Evolutionary conservation across 805 yeast genomes (phyloP).

Genomic region (Metschnikowia picachoensis): DNA sequence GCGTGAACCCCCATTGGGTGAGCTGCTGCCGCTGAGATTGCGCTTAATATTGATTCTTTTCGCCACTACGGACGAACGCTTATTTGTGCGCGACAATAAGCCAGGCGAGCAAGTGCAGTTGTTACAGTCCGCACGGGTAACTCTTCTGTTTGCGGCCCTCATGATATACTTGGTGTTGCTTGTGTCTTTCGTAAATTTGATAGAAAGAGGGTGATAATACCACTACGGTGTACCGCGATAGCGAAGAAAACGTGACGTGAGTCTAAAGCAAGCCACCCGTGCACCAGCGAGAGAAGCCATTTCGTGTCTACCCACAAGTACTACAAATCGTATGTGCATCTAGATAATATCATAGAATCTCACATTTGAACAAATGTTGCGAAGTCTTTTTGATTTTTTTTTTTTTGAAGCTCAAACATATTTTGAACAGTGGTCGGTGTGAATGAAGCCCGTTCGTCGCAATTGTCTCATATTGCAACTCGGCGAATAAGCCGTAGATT

Average conservation of each 20-base stretch:
- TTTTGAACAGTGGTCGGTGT: no score
- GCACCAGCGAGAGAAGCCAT: not conserved
- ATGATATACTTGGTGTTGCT: not conserved
- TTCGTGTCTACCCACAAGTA: no score
- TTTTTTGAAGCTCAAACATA: no score
- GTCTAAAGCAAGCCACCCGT: slow-evolving; percentile 6
- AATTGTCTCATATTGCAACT: no score
- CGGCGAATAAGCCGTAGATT: no score
- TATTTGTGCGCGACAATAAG: slow-evolving; percentile 59
- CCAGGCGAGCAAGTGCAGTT: slow-evolving; percentile 88
- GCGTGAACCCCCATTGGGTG: slow-evolving; percentile 30
- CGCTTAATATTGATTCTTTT: slow-evolving; percentile 29
- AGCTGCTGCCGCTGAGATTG: slow-evolving; percentile 9
- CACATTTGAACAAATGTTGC: no score
- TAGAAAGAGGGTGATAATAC: no score
- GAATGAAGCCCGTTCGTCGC: no score
- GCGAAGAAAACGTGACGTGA: slow-evolving; percentile 5
- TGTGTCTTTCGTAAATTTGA: not conserved
- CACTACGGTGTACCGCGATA: not conserved
- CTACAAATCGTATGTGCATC: no score
- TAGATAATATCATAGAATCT: no score
- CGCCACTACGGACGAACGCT: slow-evolving; percentile 54
- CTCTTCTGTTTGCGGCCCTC: slow-evolving; percentile 22
- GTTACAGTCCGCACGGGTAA: slow-evolving; percentile 48
- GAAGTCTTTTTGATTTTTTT: no score